Percentiles rank a stretch among this genome's conserved stretches.
These are phyloP conservation scores for Wickerhamomyces rabaulensis DNA, from an alignment of 805 yeast species.

Conservation along the genomic window DNA sequence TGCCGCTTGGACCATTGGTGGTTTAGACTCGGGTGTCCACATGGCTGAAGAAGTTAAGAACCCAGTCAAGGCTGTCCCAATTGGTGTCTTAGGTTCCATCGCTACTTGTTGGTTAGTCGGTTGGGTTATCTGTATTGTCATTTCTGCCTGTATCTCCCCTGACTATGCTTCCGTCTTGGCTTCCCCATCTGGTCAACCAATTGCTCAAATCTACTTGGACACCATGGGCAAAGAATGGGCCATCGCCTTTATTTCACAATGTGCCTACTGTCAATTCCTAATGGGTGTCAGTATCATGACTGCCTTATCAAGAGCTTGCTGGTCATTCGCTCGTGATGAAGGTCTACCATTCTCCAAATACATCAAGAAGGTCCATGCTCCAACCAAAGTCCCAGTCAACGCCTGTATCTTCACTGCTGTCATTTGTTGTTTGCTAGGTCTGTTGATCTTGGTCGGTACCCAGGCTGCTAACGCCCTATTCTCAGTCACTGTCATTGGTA, in stretches of 20 bases:
- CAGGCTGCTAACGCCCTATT: conserved; percentile 65
- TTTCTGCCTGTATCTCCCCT: conserved; percentile 43
- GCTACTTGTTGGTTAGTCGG: conserved; percentile 53
- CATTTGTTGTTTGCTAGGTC: conserved; percentile 49
- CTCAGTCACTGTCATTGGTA: conserved; percentile 57
- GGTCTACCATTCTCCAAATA: conserved; percentile 57
- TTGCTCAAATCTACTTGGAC: conserved; percentile 59
- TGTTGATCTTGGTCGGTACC: conserved; percentile 50
- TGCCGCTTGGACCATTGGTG: conserved; percentile 70
- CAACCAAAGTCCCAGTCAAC: conserved; percentile 52
- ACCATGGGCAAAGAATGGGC: conserved; percentile 63
- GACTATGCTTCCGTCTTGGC: conserved; percentile 22
- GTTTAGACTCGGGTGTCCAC: conserved; percentile 67
- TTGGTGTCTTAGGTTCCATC: conserved; percentile 58
- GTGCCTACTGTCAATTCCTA: conserved; percentile 54
- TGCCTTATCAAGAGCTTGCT: conserved; percentile 65
- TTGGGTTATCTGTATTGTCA: conserved; percentile 47
- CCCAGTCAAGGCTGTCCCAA: conserved; percentile 56
- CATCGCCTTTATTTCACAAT: conserved; percentile 53
- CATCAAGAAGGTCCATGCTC: conserved; percentile 50
- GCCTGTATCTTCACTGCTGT: conserved; percentile 52
- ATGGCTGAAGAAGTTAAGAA: conserved; percentile 66
- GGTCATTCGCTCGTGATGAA: conserved; percentile 75
- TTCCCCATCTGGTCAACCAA: conserved; percentile 48
- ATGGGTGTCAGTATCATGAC: conserved; percentile 62